Percentiles rank a stretch among this genome's conserved stretches.
Evolutionary conservation across 352 stramenopile genomes (phyloP).

Genomic region (Pythium insidiosum): DNA sequence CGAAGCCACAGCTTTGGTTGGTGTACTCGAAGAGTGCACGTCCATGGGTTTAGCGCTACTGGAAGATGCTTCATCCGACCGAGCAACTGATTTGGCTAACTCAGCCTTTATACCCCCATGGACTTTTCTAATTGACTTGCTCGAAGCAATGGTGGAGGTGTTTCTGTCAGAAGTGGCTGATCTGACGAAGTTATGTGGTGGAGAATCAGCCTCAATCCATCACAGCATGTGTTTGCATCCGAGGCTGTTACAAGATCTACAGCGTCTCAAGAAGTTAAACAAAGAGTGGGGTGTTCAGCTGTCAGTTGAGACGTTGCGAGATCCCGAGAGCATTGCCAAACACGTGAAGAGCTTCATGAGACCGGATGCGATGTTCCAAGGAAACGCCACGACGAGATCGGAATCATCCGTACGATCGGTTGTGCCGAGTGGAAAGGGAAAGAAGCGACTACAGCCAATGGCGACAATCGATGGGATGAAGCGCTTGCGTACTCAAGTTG

Average conservation of each 20-base stretch:
- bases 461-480: slow-evolving; percentile 1
- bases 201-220: too few relatives aligned
- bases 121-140: slow-evolving; percentile 30
- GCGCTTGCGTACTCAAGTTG: too few relatives aligned
- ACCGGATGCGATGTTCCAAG: slow-evolving; percentile 34
- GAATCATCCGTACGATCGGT: background rate
- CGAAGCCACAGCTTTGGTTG: background rate
- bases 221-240: too few relatives aligned
- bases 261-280: slow-evolving; percentile 20
- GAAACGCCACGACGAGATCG: background rate
- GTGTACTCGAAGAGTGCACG: background rate
- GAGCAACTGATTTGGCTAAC: too few relatives aligned
- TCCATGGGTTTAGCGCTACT: background rate
- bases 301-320: slow-evolving; percentile 36
- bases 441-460: slow-evolving; percentile 9
- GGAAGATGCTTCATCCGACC: background rate
- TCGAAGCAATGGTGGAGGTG: slow-evolving; percentile 23
- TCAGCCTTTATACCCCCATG: background rate
- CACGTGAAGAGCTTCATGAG: slow-evolving; percentile 37
- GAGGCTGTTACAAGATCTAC: slow-evolving; percentile 26
- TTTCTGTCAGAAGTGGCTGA: slow-evolving; percentile 10
- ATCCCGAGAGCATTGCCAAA: slow-evolving; percentile 27
- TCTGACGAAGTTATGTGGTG: background rate
- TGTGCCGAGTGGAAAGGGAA: slow-evolving; percentile 9
- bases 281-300: slow-evolving; percentile 44